Conservation (phyloP, 164 flowering plant species). For the Annona squamosa region DNA sequence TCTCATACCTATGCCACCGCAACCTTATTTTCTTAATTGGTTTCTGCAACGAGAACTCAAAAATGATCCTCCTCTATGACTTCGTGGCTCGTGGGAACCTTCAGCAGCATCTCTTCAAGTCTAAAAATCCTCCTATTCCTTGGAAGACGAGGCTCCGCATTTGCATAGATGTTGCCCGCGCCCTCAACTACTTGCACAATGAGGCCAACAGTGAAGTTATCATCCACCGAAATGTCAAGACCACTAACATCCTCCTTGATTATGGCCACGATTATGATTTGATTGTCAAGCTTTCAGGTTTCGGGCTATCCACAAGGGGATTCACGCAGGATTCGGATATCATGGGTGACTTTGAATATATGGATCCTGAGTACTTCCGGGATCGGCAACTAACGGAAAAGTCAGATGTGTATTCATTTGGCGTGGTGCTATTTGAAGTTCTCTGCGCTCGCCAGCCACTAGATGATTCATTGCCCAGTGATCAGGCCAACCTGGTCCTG, state of each 20-base stretch:
- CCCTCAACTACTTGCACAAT: slow-evolving; percentile 22
- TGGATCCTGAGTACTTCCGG: slow-evolving; percentile 21
- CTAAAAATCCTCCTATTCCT: slow-evolving; percentile 9
- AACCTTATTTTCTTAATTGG: slow-evolving; percentile 20
- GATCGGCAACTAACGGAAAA: slow-evolving; percentile 18
- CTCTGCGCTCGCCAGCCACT: slow-evolving; percentile 63
- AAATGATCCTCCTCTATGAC: slow-evolving; percentile 26
- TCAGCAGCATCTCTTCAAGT: slow-evolving; percentile 17
- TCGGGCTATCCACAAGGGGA: slow-evolving; percentile 17
- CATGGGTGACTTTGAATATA: slow-evolving; percentile 23
- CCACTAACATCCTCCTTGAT: slow-evolving; percentile 21
- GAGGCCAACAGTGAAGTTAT: slow-evolving; percentile 14
- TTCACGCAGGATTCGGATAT: slow-evolving; percentile 10
- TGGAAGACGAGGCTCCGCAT: slow-evolving; percentile 24
- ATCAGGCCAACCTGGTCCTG: slow-evolving; percentile 67
- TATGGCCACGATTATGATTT: slow-evolving; percentile 3
- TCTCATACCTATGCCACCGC: slow-evolving; percentile 19
- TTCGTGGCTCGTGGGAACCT: slow-evolving; percentile 21
- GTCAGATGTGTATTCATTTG: slow-evolving; percentile 20
- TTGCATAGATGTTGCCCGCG: slow-evolving; percentile 19
- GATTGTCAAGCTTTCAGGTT: slow-evolving; percentile 22
- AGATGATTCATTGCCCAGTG: slow-evolving; percentile 49
- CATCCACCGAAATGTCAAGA: slow-evolving; percentile 23
- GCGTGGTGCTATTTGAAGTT: slow-evolving; percentile 19
- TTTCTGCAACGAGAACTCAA: slow-evolving; percentile 21